Evolutionary conservation across 1,284 basidiomycete species (phyloP).

Genomic region (Leucoagaricus sp.): DNA sequence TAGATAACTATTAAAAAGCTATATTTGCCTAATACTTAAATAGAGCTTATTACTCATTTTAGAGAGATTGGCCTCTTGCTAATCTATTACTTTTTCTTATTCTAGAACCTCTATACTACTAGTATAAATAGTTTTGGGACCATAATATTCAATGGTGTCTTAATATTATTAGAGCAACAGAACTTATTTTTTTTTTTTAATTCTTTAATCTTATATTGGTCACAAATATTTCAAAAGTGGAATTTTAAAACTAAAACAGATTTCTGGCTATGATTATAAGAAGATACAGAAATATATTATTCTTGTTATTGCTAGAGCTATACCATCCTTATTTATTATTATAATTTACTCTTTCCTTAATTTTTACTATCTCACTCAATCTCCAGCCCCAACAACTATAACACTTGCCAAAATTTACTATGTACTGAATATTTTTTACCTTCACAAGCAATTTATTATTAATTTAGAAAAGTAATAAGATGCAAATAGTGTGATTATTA

Average conservation of each 20-base stretch:
- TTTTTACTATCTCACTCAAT: not conserved
- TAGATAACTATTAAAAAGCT: not conserved
- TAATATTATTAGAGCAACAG: not conserved
- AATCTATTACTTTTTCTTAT: not conserved
- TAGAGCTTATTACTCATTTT: not conserved
- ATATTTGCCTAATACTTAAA: not conserved
- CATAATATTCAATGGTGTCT: not conserved
- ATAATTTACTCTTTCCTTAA: not conserved
- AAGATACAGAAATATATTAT: not conserved
- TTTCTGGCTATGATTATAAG: not conserved
- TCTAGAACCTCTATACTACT: not conserved
- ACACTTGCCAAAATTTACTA: not conserved
- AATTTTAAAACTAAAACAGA: not conserved
- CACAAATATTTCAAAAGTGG: constrained; percentile 6
- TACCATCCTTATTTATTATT: not conserved
- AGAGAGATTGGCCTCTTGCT: not conserved
- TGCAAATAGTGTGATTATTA: not conserved
- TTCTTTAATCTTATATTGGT: not conserved
- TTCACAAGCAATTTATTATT: not conserved
- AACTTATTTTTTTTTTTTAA: not conserved
- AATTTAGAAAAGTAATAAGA: not conserved
- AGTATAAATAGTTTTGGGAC: not conserved
- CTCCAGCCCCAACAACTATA: not conserved
- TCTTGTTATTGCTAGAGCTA: not conserved
- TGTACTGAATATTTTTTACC: not conserved